These are phyloP conservation scores for Fraxinus dipetala DNA, from an alignment of 305 asterid species.

Conservation along the genomic window DNA sequence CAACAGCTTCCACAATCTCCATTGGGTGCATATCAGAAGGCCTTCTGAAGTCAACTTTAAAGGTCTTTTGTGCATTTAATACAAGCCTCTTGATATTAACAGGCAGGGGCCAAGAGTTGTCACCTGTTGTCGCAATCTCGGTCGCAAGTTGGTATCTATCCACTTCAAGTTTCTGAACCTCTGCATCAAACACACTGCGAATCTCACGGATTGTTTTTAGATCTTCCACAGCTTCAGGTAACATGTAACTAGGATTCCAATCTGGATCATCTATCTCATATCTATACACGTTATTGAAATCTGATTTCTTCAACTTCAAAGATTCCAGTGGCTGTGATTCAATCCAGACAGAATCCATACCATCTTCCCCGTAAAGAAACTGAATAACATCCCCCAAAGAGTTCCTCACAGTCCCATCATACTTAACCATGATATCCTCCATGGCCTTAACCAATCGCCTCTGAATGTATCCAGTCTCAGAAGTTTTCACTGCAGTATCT, in stretches of 20 bases:
- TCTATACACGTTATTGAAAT: conserved; percentile 64
- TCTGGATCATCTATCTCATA: conserved; percentile 77
- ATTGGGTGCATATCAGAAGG: conserved; percentile 97
- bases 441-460: conserved; percentile 97
- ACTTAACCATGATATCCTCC: conserved; percentile 99
- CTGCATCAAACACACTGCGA: conserved; percentile 97
- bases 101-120: conserved; percentile 88
- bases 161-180: conserved; percentile 84
- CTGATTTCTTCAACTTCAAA: conserved; percentile 69
- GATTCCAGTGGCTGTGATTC: conserved; percentile 92
- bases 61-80: conserved; percentile 91
- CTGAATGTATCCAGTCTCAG: conserved; percentile 98
- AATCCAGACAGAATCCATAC: conserved; percentile 99
- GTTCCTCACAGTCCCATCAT: conserved; percentile 97
- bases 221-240: conserved; percentile 86
- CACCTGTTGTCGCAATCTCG: conserved; percentile 95
- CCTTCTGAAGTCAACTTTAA: conserved; percentile 87
- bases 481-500: conserved; percentile 98
- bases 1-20: conserved; percentile 98
- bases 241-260: conserved; percentile 90
- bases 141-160: conserved; percentile 89
- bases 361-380: conserved; percentile 98
- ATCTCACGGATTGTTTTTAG: conserved; percentile 81
- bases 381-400: conserved; percentile 97
- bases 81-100: conserved; percentile 89